Base-by-base conservation (phyloP, 169 alveolate genomes). In the Ophryocystis elektroscirrha region DNA sequence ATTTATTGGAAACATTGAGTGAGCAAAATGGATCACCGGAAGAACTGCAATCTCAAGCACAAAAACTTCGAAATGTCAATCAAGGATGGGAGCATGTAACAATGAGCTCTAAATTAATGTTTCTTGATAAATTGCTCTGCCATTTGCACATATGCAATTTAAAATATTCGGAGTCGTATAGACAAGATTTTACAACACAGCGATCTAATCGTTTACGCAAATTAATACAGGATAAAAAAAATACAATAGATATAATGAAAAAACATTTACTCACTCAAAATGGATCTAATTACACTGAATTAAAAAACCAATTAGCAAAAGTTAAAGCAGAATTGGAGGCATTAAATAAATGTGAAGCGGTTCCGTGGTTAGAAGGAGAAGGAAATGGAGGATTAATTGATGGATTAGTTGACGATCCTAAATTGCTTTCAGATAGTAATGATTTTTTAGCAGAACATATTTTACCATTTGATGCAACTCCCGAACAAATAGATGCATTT, bases 81-180 rank as follows among this genome's bases (percentile, higher is more conserved):
- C n/a, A n/a, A n/a, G n/a, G n/a, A n/a, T n/a, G n/a, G n/a, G n/a
- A n/a, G n/a, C 16, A 6, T 18, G 16, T 9, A 6, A 19, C 23
- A 22, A 23, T 2, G 37, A 12, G 15, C 39, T 9, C 28, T 24
- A 45, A 45, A n/a, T 22, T 1, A 5, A 55, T 74, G 15, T 79
- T 78, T 56, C 60, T 83, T 53, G 93, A 83, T 53, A 76, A 76
- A 64, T 65, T 83, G 37, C 61, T 83, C 61, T 63, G 74, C 61
- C 88, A 74, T 39, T 66, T 76, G 47, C 83, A 79, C 57, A 64
- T 61, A 30, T 84, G 76, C 38, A 79, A 71, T 51, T 73, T 81
- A 27, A 60, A 19, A 5, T 15, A 30, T 7, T 9, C n/a, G 4
- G 44, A 25, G n/a, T 49, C 19, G 1, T 49, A 32, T n/a, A n/a